These are phyloP conservation scores for Mycena sanguinolenta DNA, from an alignment of 768 basidiomycete species.

Conservation along the genomic window DNA sequence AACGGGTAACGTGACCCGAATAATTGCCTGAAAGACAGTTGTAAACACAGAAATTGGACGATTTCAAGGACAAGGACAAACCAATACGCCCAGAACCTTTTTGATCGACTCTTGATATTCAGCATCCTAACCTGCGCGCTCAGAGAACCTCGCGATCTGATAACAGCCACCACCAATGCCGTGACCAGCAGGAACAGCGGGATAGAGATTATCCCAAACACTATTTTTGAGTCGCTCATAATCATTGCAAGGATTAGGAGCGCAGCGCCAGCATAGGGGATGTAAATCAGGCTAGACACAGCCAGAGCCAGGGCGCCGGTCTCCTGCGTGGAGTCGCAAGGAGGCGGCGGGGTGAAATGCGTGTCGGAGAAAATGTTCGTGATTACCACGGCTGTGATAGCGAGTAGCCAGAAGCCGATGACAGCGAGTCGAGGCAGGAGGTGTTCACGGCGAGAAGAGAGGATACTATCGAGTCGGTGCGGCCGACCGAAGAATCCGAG, in stretches of 20 bases:
- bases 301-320: neutral
- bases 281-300: neutral
- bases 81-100: constrained; percentile 13
- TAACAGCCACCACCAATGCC: neutral
- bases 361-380: neutral
- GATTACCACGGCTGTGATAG: neutral
- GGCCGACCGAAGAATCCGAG: neutral
- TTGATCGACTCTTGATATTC: neutral
- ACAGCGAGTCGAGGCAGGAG: constrained; percentile 13
- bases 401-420: neutral
- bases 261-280: constrained; percentile 13
- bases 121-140: neutral
- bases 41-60: neutral
- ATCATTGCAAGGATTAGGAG: neutral
- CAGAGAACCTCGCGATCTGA: neutral
- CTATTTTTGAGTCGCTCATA: neutral
- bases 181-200: constrained; percentile 3
- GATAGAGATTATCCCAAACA: neutral
- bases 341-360: constrained; percentile 4
- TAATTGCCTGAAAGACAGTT: neutral
- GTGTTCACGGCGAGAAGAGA: neutral
- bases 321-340: neutral
- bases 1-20: constrained; percentile 10
- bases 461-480: constrained; percentile 6
- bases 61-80: neutral